Conservation (phyloP, 108 stramenopile species). For the Skeletonema menzelii region DNA sequence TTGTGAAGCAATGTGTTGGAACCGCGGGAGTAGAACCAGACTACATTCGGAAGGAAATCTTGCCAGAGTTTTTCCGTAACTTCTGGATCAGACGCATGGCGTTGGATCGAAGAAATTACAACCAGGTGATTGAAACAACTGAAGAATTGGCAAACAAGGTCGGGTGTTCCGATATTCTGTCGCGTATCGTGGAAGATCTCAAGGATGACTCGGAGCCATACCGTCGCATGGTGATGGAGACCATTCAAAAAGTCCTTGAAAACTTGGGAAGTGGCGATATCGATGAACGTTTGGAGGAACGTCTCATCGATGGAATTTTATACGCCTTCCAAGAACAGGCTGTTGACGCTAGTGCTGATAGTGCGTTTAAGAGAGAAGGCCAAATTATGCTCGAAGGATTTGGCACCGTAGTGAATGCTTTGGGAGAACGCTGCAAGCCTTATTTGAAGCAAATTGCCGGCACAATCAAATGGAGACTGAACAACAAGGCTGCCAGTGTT, state of each 20-base stretch:
- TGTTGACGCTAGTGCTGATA: conserved; percentile 75
- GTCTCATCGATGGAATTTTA: conserved; percentile 97
- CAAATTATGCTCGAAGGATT: conserved; percentile 97
- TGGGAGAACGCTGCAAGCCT: conserved; percentile 96
- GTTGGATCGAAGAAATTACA: conserved; percentile 95
- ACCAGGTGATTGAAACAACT: conserved; percentile 97
- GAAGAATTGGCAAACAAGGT: conserved; percentile 99
- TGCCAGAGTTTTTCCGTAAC: conserved; percentile 97
- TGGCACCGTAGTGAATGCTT: conserved; percentile 94
- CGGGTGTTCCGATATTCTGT: conserved; percentile 93
- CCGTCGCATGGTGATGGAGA: conserved; percentile 99
- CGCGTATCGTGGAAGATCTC: conserved; percentile 97
- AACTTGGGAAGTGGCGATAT: conserved; percentile 96
- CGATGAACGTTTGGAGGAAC: conserved; percentile 95
- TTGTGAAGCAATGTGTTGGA: conserved; percentile 98
- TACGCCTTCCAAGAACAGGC: conserved; percentile 99
- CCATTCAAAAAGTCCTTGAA: conserved; percentile 89
- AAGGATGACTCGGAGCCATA: conserved; percentile 99
- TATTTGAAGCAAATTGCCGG: conserved; percentile 98
- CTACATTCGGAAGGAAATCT: conserved; percentile 95
- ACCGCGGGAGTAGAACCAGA: conserved; percentile 97
- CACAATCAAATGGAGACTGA: conserved; percentile 98
- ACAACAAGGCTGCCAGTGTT: conserved; percentile 96
- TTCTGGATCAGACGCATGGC: conserved; percentile 99
- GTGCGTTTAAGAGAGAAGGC: conserved; percentile 67